Base-by-base conservation (phyloP, 2,329 filamentous ascomycete genomes). In the Pestalotiopsis sp. region DNA sequence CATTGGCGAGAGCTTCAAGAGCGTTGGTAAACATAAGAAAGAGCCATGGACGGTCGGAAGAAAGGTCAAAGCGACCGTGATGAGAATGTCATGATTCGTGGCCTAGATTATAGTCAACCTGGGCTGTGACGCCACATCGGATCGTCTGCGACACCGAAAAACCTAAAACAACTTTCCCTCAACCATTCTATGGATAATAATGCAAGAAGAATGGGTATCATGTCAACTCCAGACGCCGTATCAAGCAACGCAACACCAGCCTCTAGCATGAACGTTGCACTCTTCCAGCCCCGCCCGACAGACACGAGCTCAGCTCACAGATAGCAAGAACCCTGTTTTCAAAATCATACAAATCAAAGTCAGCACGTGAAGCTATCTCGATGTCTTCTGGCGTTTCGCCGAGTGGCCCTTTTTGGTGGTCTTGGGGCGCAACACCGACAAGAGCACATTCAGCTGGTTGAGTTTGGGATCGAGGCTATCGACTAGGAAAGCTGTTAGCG, bases 11-110 rank as follows among this genome's bases (percentile, higher is more conserved):
- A 69, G 65, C 40, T 77, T 78, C 66, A 74, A 74, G 30, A 65
- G 69, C 20, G 56, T 77, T 38, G 74, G 73, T 14, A 78, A 75
- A 67, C 55, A 66, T n/a, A 70, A 68, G 68, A 68, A 71, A 20
- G 61, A 59, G 35, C 52, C 66, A 60, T 65, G 69, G 44, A 68
- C 70, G 11, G 66, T 68, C 56, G 69, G 67, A 17, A 70, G 67
- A 58, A 76, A 76, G 65, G 71, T 77, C 66, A 70, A 75, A 40
- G 67, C 75, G 10, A 64, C 66, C 63, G 65, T 73, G 10, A 65
- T 38, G 44, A 57, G 20, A 38, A 38, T 44, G 35, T 48, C 59
- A 40, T 62, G 20, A 62, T 22, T 38, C 56, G 17, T 26, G 56
- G 26, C 44, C 14, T 52, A 52, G 44, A 52, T 52, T 52, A 6